Base-by-base conservation (phyloP, 768 basidiomycete genomes). In the Podaxis pistillaris region DNA sequence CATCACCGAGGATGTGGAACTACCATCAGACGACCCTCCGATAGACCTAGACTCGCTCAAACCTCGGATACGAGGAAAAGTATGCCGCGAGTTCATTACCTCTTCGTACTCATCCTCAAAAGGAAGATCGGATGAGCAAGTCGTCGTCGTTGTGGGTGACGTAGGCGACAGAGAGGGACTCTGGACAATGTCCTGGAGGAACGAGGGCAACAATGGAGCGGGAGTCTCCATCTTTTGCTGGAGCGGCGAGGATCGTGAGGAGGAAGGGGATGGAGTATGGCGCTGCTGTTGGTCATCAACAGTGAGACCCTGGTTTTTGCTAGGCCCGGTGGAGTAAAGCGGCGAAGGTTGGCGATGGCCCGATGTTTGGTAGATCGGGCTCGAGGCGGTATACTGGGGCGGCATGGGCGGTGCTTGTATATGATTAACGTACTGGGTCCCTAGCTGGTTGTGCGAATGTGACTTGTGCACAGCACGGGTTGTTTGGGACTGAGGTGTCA, bases 341-440 rank as follows among this genome's bases (percentile, higher is more conserved):
- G 77, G 76, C 13, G 79, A 77, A 15, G 79, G 74, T 51, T 75
- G 78, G 60, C 76, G 77, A 44, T 74, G 74, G 8, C 76, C 80
- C 3, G 87, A 83, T 2, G 91, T 91, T 72, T 91, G 88, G 70
- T 91, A 92, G 71, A 91, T 90, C 7, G 86, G 84, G 54, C 76
- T 79, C 47, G 78, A 65, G 24, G 76, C 44, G 1, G 67, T 63
- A 62, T 69, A 70, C 13, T 56, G 65, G 4, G 65, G 37, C 22
- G 54, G 40, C 60, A 37, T 49, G 67, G 69, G 60, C 70, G 62
- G 62, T 11, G 15, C 19, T 30, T 56, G 54, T 15, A 56, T 49
- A 41, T 60, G 59, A 26, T 1, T 61, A 63, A 71, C 71, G 70
- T 80, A 82, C 66, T 78, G 84, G 36, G 75, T 69, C n/a, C 79